Conservation (phyloP, 2,329 filamentous ascomycete species). For the Cordyceps cicadae region DNA sequence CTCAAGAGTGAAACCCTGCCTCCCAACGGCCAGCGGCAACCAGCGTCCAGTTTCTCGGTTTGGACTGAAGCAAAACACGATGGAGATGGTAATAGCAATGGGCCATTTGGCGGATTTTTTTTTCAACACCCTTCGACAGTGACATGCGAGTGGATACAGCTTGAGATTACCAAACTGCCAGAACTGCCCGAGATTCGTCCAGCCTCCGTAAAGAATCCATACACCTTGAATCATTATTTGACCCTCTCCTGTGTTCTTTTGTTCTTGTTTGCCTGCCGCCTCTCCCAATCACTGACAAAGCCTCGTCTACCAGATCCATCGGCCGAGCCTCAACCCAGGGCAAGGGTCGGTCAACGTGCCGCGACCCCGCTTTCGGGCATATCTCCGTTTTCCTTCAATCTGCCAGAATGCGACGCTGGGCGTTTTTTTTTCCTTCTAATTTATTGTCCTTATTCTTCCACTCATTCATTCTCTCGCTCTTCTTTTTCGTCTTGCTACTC, state of each 20-base stretch:
- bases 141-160: background rate
- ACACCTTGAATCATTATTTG: background rate
- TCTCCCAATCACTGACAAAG: background rate
- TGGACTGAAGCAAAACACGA: background rate
- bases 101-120: background rate
- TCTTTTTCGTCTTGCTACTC: too few species aligned
- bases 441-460: background rate
- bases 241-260: background rate
- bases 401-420: background rate
- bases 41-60: background rate
- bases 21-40: too few species aligned
- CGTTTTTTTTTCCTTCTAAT: background rate
- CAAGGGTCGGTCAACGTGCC: background rate
- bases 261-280: background rate
- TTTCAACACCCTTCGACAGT: background rate
- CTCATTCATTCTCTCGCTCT: too few species aligned
- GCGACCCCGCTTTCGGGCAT: background rate
- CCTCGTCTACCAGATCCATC: background rate
- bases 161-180: background rate
- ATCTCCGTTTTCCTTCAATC: background rate
- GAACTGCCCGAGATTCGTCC: background rate
- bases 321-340: background rate
- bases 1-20: background rate
- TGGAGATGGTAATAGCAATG: background rate
- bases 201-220: background rate